Evolutionary conservation across 306 rosid species (phyloP), one percentile per base, ranked within the genome.

Genomic region (Malus sylvestris): DNA sequence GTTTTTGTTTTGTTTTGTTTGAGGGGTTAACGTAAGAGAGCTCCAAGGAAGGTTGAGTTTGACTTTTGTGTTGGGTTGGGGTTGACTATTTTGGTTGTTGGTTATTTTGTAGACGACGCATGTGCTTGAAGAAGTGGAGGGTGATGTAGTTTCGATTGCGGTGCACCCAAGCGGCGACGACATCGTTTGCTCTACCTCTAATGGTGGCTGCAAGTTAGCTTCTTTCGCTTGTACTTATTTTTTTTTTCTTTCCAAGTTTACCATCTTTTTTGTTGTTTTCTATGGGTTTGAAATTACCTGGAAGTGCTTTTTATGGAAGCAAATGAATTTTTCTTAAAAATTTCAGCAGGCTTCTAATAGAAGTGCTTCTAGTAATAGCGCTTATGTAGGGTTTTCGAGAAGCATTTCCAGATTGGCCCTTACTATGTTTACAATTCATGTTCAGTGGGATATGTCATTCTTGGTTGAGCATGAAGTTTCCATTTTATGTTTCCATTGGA

Each of bases 171-270:
- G 83, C 53, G 96, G 98, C 33, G 98, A 92, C 71, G 93, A 89
- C 53, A 44, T 95, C 65, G 81, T 92, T 68, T 92, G 96, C 86
- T 88, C 96, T 15, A 86, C 93, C 58, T 88, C 96, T 84, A 88
- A 60, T 33, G 93, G 96, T 81, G 88, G 89, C 86, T 94, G 97
- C 98, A 94, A 88, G 97, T 94, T 81, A 92, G 96, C 80, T 68
- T 78, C 32, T 71, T 25, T 73, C 58, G 42, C 8, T 44, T 19
- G 14, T 14, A 8, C 11, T 19, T 19, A 5, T 66, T n/a, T 44
- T 22, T 35, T 46, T 46, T 71, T 62, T 61, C 40, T 68, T 62
- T 66, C 40, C 13, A 6, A 20, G 22, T 78, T 74, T 59, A 42
- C 10, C 18, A 7, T 16, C 35, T 18, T 1, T 57, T 57, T 52